Conservation (phyloP, 768 basidiomycete species). For the Leccinum rimulosum region DNA sequence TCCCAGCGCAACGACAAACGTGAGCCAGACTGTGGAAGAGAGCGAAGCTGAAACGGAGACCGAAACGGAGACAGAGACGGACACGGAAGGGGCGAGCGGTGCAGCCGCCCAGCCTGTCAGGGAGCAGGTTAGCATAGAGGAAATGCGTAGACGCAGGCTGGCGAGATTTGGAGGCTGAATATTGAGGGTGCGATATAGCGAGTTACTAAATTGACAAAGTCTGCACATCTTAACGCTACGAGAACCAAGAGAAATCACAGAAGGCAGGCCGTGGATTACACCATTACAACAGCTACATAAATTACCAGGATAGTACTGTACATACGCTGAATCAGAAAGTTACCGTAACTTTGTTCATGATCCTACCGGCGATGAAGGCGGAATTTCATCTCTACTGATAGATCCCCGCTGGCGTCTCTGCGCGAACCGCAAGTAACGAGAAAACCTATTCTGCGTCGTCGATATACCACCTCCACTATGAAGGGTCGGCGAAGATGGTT, state of each 20-base stretch:
- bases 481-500: constrained; percentile 6
- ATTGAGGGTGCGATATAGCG: constrained; percentile 5
- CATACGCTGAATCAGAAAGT: background rate
- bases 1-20: background rate
- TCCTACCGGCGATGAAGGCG: background rate
- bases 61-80: constrained; percentile 39
- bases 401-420: constrained; percentile 45
- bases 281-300: background rate
- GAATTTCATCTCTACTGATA: constrained; percentile 32
- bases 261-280: background rate
- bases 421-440: constrained; percentile 56
- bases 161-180: constrained; percentile 57
- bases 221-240: background rate
- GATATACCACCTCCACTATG: constrained; percentile 16
- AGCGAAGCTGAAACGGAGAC: constrained; percentile 33
- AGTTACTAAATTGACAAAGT: background rate
- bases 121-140: constrained; percentile 54
- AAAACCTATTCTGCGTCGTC: constrained; percentile 45
- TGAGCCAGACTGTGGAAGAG: constrained; percentile 14
- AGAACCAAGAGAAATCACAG: background rate
- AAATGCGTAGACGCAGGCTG: constrained; percentile 60
- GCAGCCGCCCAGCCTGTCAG: constrained; percentile 13
- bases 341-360: constrained; percentile 11
- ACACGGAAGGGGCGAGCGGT: constrained; percentile 12
- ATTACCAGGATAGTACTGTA: background rate